phyloP scores from a whole-genome alignment of 2,329 filamentous ascomycete genomes.

The Neofusicoccum cordaticola region DNA sequence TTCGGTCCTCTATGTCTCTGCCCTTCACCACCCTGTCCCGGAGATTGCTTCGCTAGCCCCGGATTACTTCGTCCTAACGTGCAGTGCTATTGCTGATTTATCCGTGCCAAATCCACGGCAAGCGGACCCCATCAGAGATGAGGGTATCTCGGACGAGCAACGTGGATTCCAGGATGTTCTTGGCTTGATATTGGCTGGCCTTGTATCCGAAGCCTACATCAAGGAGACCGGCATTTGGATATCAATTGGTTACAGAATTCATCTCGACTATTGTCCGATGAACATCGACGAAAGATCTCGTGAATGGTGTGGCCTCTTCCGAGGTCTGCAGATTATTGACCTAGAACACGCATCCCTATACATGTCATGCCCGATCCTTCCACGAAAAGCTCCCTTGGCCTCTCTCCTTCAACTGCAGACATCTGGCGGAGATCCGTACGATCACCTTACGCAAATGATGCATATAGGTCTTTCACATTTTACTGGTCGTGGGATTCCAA shows the following conservation, averaged over 20 bases:
- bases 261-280: constrained; percentile 42
- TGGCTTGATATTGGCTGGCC: constrained; percentile 42
- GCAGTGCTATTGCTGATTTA: constrained; percentile 41
- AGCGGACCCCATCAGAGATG: constrained; percentile 14
- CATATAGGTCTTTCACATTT: constrained; percentile 45
- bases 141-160: constrained; percentile 31
- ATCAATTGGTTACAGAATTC: constrained; percentile 42
- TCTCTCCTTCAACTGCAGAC: constrained; percentile 33
- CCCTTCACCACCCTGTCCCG: constrained; percentile 36
- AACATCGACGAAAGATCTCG: constrained; percentile 37
- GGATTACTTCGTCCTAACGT: constrained; percentile 41
- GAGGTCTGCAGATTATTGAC: constrained; percentile 42
- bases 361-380: constrained; percentile 42
- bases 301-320: constrained; percentile 44
- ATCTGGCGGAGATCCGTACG: constrained; percentile 41
- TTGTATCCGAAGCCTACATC: constrained; percentile 43
- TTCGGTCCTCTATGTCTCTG: constrained; percentile 41
- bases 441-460: constrained; percentile 46
- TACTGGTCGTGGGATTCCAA: constrained; percentile 42
- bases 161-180: constrained; percentile 45
- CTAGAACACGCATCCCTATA: constrained; percentile 46
- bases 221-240: constrained; percentile 46
- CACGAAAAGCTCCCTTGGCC: constrained; percentile 39
- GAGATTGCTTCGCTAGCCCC: constrained; percentile 37
- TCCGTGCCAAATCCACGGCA: constrained; percentile 34